phyloP scores from a whole-genome alignment of 2,329 filamentous ascomycete species.

The Trichoderma sp. region DNA sequence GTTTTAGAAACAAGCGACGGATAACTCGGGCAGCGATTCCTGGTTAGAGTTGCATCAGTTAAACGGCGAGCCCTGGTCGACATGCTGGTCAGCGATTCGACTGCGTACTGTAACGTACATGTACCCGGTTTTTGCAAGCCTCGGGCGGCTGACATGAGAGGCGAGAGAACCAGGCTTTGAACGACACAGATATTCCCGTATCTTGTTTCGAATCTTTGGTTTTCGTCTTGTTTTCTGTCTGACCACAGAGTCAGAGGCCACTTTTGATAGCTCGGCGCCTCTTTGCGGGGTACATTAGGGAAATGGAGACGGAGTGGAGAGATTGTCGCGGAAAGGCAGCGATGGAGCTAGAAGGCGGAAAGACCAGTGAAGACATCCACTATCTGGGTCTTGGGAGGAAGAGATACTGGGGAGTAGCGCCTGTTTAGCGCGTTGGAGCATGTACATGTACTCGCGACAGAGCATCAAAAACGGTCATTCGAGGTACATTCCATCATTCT shows the following conservation, averaged over 20 bases:
- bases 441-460: background rate
- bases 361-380: background rate
- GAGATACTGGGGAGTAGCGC: background rate
- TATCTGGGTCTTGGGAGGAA: background rate
- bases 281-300: constrained; percentile 18
- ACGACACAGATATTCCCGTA: background rate
- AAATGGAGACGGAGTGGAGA: constrained; percentile 16
- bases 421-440: background rate
- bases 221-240: background rate
- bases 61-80: background rate
- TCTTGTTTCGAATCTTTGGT: background rate
- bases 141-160: background rate
- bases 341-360: constrained; percentile 6
- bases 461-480: background rate
- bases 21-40: constrained; percentile 2
- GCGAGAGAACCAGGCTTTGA: background rate
- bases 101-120: background rate
- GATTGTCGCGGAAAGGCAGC: background rate
- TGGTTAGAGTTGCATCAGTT: background rate
- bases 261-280: constrained; percentile 10
- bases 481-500: background rate
- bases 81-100: background rate
- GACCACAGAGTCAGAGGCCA: background rate
- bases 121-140: background rate
- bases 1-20: constrained; percentile 16